Evolutionary conservation across 1,139 yeast species (phyloP).

Genomic region (Wickerhamomyces sp.): DNA sequence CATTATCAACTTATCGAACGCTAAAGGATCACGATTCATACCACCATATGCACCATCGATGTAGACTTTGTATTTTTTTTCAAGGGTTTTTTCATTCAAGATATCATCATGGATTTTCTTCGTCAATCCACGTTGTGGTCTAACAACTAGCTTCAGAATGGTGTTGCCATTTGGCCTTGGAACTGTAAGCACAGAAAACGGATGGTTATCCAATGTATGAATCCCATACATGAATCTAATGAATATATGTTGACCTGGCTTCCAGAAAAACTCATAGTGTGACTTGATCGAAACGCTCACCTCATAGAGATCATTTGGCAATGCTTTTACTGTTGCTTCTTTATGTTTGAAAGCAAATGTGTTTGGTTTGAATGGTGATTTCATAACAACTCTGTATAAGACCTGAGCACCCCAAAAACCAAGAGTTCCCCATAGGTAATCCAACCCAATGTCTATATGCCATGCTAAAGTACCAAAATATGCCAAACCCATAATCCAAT

Average conservation of each 20-base stretch:
- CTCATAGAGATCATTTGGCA: slow-evolving; percentile 37
- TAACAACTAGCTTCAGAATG: slow-evolving; percentile 43
- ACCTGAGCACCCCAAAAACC: slow-evolving; percentile 55
- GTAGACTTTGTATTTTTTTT: slow-evolving; percentile 28
- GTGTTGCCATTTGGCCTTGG: slow-evolving; percentile 26
- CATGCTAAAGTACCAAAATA: slow-evolving; percentile 47
- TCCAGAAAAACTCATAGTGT: slow-evolving; percentile 38
- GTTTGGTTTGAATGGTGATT: slow-evolving; percentile 45
- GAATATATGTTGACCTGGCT: slow-evolving; percentile 59
- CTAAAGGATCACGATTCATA: slow-evolving; percentile 39
- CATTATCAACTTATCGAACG: slow-evolving; percentile 45
- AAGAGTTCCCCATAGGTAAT: slow-evolving; percentile 52
- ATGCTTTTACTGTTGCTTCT: slow-evolving; percentile 32
- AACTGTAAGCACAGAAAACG: slow-evolving; percentile 50
- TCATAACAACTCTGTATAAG: slow-evolving; percentile 43
- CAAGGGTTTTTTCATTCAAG: slow-evolving; percentile 11
- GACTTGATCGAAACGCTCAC: slow-evolving; percentile 36
- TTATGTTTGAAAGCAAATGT: slow-evolving; percentile 43
- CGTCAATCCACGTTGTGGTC: slow-evolving; percentile 52
- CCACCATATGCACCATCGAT: slow-evolving; percentile 71
- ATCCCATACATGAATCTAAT: slow-evolving; percentile 42
- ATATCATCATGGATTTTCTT: slow-evolving; percentile 25
- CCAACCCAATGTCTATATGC: slow-evolving; percentile 40
- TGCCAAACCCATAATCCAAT: slow-evolving; percentile 56
- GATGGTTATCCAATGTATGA: slow-evolving; percentile 52